These are phyloP conservation scores for Serendipita sp. DNA, from an alignment of 768 basidiomycete species.

Conservation along the genomic window DNA sequence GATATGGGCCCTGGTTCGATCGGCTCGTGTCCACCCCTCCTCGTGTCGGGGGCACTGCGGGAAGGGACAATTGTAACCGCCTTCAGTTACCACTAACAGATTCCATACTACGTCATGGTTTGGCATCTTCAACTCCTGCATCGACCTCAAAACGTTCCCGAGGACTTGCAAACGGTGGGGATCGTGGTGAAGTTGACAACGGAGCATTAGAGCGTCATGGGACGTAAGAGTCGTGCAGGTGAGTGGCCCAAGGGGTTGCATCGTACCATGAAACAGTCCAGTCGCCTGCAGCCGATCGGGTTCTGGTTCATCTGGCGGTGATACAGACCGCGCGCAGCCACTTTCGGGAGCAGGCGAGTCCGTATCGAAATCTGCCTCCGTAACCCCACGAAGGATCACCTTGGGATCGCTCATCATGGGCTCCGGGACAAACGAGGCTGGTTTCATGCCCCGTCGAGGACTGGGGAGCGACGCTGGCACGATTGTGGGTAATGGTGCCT, in stretches of 20 bases:
- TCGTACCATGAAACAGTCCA: not conserved
- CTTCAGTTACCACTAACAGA: not conserved
- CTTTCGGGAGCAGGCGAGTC: not conserved
- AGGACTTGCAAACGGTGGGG: not conserved
- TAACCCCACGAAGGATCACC: not conserved
- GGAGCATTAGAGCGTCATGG: not conserved
- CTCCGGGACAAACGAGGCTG: not conserved
- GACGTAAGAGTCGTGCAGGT: not conserved
- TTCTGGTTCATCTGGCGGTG: not conserved
- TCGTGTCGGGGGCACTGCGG: not conserved
- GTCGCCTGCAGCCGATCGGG: not conserved
- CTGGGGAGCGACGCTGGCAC: not conserved
- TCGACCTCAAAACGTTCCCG: not conserved
- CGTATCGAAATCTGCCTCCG: not conserved
- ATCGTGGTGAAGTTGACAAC: not conserved
- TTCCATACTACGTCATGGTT: slow-evolving; percentile 4
- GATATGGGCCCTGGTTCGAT: slow-evolving; percentile 2
- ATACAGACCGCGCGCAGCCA: not conserved
- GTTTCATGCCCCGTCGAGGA: not conserved
- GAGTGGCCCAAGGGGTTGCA: not conserved
- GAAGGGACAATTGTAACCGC: slow-evolving; percentile 4
- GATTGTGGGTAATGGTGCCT: not conserved
- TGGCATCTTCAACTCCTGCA: not conserved
- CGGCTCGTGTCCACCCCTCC: not conserved
- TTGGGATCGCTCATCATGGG: not conserved